Conservation (phyloP, 306 rosid species). For the Citrullus colocynthis region DNA sequence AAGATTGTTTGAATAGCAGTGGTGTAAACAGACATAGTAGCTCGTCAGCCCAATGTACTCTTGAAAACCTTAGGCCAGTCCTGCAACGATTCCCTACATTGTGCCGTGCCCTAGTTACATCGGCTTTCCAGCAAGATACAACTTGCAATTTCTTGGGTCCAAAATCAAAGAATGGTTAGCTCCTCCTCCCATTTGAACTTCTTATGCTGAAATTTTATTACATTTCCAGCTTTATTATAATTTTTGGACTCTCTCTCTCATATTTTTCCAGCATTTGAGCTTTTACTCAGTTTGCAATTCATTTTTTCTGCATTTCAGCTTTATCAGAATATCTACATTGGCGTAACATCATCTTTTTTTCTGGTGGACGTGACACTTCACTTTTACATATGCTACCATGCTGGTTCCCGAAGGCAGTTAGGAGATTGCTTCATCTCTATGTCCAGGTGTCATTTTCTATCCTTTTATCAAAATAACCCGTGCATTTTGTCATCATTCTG, state of each 20-base stretch:
- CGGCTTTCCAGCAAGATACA: conserved; percentile 71
- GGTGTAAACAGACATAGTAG: conserved; percentile 63
- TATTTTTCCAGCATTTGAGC: not conserved
- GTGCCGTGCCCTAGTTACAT: conserved; percentile 66
- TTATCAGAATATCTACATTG: conserved; percentile 68
- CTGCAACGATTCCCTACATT: conserved; percentile 77
- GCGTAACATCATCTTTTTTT: conserved; percentile 77
- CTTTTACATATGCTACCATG: conserved; percentile 89
- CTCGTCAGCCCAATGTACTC: conserved; percentile 83
- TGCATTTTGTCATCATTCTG: conserved; percentile 5
- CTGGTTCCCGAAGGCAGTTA: conserved; percentile 84
- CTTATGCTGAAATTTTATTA: not conserved
- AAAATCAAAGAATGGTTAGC: conserved; percentile 51
- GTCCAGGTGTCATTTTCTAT: conserved; percentile 55
- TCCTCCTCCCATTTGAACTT: not conserved
- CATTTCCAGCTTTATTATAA: not conserved
- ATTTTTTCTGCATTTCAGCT: conserved; percentile 23
- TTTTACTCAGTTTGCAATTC: not conserved
- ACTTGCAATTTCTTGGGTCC: conserved; percentile 34
- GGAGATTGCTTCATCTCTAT: conserved; percentile 78
- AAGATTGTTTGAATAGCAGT: conserved; percentile 72
- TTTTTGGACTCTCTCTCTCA: not conserved
- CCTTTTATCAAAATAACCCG: not conserved
- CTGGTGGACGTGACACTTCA: conserved; percentile 80
- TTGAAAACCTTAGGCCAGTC: conserved; percentile 83